A percentile compares a stretch with the other conserved stretches of the same genome.
Evolutionary conservation across 2,329 filamentous ascomycete genomes (phyloP).

Genomic region (Blastomyces gilchristii): DNA sequence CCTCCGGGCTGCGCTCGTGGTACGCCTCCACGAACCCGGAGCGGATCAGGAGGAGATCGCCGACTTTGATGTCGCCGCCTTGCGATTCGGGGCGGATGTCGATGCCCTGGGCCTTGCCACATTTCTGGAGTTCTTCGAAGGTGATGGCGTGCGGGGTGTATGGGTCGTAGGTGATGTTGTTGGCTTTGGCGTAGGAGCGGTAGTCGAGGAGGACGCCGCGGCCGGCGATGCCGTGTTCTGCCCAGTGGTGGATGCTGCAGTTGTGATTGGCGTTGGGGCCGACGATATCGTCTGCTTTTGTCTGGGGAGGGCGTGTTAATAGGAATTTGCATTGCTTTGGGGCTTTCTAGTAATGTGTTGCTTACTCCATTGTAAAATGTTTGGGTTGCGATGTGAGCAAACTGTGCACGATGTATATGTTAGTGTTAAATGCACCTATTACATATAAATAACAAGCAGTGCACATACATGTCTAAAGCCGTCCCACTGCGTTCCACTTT

Average conservation of each 20-base stretch:
- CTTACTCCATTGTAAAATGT: slow-evolving; percentile 35
- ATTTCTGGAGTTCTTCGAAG: slow-evolving; percentile 45
- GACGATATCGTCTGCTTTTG: slow-evolving; percentile 27
- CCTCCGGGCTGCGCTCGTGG: slow-evolving; percentile 34
- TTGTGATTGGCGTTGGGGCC: slow-evolving; percentile 28
- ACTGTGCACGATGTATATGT: slow-evolving; percentile 19
- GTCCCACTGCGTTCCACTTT: slow-evolving; percentile 43
- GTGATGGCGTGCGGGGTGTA: slow-evolving; percentile 46
- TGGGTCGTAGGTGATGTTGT: slow-evolving; percentile 43
- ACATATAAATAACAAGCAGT: background rate
- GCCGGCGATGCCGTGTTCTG: slow-evolving; percentile 33
- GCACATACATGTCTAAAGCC: slow-evolving; percentile 38
- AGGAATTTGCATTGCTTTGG: slow-evolving; percentile 2
- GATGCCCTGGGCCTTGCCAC: slow-evolving; percentile 50
- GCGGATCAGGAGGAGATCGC: slow-evolving; percentile 57
- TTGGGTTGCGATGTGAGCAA: slow-evolving; percentile 29
- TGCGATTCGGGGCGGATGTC: slow-evolving; percentile 48
- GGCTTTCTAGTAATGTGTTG: background rate
- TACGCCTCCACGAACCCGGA: slow-evolving; percentile 54
- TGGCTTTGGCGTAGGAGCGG: slow-evolving; percentile 39
- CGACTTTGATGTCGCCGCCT: slow-evolving; percentile 47
- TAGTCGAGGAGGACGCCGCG: slow-evolving; percentile 37
- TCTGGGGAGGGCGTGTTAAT: slow-evolving; percentile 15
- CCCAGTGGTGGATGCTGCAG: slow-evolving; percentile 37
- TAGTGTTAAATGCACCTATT: background rate